phyloP scores from a whole-genome alignment of 2,329 filamentous ascomycete genomes.

The Chalaropsis thielavioides region DNA sequence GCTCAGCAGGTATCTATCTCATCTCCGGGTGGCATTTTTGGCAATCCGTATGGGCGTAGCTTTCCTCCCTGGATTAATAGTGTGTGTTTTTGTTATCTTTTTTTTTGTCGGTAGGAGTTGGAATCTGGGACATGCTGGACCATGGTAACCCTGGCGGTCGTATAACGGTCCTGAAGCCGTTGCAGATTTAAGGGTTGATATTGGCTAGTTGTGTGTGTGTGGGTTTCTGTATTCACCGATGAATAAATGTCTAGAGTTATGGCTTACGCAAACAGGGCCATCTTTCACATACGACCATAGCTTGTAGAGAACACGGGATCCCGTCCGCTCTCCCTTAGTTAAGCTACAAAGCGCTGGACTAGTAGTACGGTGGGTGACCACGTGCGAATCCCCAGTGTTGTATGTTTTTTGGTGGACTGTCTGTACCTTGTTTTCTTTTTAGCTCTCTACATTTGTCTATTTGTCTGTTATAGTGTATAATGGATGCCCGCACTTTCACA shows the following conservation, averaged over 20 bases:
- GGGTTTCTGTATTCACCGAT: too few relatives aligned
- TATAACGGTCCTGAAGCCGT: too few relatives aligned
- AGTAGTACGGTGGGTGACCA: background rate
- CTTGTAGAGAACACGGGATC: background rate
- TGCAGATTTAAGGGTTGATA: too few relatives aligned
- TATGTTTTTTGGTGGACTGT: background rate
- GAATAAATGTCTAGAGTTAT: too few relatives aligned
- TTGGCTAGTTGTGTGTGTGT: too few relatives aligned
- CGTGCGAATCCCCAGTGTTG: background rate
- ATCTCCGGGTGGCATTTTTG: background rate
- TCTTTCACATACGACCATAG: background rate
- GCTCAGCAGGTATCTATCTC: background rate
- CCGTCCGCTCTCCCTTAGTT: background rate
- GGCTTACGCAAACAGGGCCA: too few relatives aligned
- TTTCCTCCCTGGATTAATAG: background rate
- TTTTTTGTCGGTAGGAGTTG: background rate
- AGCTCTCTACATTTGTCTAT: background rate
- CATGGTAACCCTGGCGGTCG: background rate
- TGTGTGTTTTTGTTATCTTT: background rate
- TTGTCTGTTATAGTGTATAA: too few relatives aligned
- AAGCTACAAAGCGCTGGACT: background rate
- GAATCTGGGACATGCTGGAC: background rate
- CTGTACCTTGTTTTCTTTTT: background rate
- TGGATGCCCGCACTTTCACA: background rate
- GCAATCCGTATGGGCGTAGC: background rate